Evolutionary conservation across 2,329 filamentous ascomycete species (phyloP), one percentile per base, ranked within the genome.

Genomic region (Fonsecaea pugnacius): DNA sequence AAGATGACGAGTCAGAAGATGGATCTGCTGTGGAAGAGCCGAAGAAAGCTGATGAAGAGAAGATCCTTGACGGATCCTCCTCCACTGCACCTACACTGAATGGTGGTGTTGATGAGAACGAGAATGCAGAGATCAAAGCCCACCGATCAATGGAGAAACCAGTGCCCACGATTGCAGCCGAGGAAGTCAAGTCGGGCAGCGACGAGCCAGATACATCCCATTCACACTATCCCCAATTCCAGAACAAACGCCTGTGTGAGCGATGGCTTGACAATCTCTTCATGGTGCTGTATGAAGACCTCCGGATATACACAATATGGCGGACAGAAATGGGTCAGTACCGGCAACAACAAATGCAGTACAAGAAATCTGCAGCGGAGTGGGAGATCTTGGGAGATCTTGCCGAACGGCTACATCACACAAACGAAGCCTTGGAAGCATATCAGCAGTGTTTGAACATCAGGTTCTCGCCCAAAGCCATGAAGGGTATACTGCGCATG

Each of bases 301-400:
- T 99, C 18, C 91, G 95, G 56, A 94, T 99, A 52, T 99, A 99
- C 82, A 99, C 95, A 12, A 99, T 99, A 77, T 99, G 95, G 95
- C 89, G 95, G 62, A 98, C 95, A 0, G 95, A 99, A 76, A 95
- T 98, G 87, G 91, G 92, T 0, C 94, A 98, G 76, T 97, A 93
- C 75, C 89, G 91, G 24, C 91, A 94, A 60, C 94, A 98, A 77
- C 90, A 94, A 67, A 89, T 96, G 77, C 89, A 96, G 70, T 99
- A 98, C 81, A 95, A 95, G 79, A 99, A 98, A 80, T 95, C 90
- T 0, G 90, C 94, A 1, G 92, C 96, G 70, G 95, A 99, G 76
- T 99, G 95, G 95, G 95, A 99, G 78, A 97, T 99, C 58, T 85
- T 99, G 0, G 95, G 95, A 46, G 91, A 93, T 64, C 84, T 99